Base-by-base conservation (phyloP, 2,329 filamentous ascomycete species). In the Teratosphaeria zuluensis region DNA sequence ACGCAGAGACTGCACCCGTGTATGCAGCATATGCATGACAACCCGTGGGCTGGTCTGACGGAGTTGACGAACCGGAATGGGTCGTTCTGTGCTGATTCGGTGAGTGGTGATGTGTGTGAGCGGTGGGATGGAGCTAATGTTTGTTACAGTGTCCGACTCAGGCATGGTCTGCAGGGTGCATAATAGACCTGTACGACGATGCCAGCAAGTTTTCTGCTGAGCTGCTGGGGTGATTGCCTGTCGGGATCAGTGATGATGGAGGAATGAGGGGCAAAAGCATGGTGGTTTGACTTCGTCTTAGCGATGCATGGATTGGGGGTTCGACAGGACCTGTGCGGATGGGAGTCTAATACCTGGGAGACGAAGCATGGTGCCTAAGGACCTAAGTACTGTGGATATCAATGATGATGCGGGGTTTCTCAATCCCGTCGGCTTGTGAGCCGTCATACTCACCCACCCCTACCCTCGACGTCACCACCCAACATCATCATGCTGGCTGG, bases 101-200 rank as follows among this genome's bases (percentile, higher is more conserved):
- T 94, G 75, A 79, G 87, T 81, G 8, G 12, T 54, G 8, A 2
- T 1, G 2, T 9, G 12, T n/a, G 16, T 31, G 21, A 30, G 32
- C 4, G 21, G 16, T 28, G 12, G 21, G 24, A 53, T n/a, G 51
- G 14, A 5, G 52, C 52, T 53, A 53, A 53, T 32, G 0, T 53
- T 1, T 53, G 55, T 56, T 53, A 58, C 70, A 94, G 86, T 94
- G 88, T 56, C 94, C 94, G 30, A 96, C 94, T 0, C 94, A 99
- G 74, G 88, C 94, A 56, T 99, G 94, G 94, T 96, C 91, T 56
- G 89, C 94, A 32, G 88, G 90, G 24, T 97, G 94, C 73, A 79
- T 99, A 69, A 89, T 99, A 69, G 94, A 99, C 76, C 75, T 99
- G 63, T 99, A 96, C 77, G 92, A 96, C 80, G 94, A 99, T 73